Percentiles rank a stretch among this genome's conserved stretches.
phyloP scores from a whole-genome alignment of 2,329 filamentous ascomycete species.

The Grosmannia serpens region DNA sequence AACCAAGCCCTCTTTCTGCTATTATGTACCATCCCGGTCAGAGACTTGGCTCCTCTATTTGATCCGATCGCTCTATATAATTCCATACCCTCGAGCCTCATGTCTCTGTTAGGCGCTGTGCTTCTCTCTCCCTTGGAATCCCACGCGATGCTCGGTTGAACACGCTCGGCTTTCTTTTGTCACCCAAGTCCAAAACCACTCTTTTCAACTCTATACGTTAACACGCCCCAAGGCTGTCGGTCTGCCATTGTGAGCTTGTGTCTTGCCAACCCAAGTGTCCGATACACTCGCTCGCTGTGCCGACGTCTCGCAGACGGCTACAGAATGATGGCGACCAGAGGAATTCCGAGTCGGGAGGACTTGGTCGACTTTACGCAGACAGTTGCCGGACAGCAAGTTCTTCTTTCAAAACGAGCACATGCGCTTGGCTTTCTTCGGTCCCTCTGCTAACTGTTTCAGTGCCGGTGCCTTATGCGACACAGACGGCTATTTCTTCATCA shows the following conservation, averaged over 20 bases:
- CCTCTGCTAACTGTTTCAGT: conserved; percentile 32
- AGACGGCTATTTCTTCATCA: conserved; percentile 79
- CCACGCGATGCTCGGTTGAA: neutral
- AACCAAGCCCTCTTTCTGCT: neutral
- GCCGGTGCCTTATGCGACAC: conserved; percentile 81
- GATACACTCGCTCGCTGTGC: neutral
- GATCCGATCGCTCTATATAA: neutral
- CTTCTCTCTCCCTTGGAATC: neutral
- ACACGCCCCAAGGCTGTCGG: neutral
- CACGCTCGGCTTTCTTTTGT: neutral
- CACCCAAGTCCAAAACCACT: neutral
- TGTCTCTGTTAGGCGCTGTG: neutral
- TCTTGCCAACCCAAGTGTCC: neutral
- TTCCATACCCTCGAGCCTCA: neutral
- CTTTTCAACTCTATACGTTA: neutral
- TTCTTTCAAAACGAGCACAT: neutral
- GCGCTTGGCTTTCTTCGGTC: conserved; percentile 27
- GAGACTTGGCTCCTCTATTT: neutral
- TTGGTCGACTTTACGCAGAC: conserved; percentile 62
- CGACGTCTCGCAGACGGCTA: neutral
- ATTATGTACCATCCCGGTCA: neutral
- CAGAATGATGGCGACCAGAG: conserved; percentile 18
- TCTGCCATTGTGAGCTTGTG: neutral
- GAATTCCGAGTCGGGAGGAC: conserved; percentile 45
- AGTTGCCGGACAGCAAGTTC: conserved; percentile 67